Conservation (phyloP, 2,329 filamentous ascomycete species). For the Penicillium sp. region DNA sequence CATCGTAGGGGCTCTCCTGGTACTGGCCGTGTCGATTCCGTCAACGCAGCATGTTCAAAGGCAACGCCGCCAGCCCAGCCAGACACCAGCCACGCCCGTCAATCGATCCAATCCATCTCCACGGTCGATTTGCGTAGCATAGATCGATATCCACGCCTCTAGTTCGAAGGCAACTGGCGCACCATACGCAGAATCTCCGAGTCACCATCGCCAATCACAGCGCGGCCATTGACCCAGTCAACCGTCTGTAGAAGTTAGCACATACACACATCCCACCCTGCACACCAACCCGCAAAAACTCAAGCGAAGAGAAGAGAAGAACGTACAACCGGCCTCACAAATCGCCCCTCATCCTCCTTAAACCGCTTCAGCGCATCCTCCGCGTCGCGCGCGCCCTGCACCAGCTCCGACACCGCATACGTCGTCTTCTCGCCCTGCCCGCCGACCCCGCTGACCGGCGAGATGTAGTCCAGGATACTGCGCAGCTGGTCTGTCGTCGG, state of each 20-base stretch:
- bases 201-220: constrained; percentile 71
- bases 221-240: constrained; percentile 91
- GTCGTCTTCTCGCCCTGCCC: constrained; percentile 61
- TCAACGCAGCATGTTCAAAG: too few species aligned
- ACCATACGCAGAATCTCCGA: constrained; percentile 86
- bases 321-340: constrained; percentile 75
- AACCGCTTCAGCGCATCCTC: constrained; percentile 78
- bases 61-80: too few species aligned
- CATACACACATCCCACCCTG: too few species aligned
- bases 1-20: too few species aligned
- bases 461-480: constrained; percentile 77
- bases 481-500: constrained; percentile 80
- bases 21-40: too few species aligned
- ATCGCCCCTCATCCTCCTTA: constrained; percentile 63
- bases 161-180: constrained; percentile 46
- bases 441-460: constrained; percentile 44
- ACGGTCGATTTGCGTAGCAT: too few species aligned
- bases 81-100: too few species aligned
- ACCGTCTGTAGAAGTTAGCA: constrained; percentile 54
- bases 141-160: too few species aligned
- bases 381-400: constrained; percentile 70
- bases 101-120: constrained; percentile 14
- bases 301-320: constrained; percentile 6
- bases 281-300: background rate
- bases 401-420: constrained; percentile 59